A percentile compares a stretch with the other conserved stretches of the same genome.
Conservation (phyloP, 371 early-diverging fungal genomes). For the Mortierella polycephala region DNA sequence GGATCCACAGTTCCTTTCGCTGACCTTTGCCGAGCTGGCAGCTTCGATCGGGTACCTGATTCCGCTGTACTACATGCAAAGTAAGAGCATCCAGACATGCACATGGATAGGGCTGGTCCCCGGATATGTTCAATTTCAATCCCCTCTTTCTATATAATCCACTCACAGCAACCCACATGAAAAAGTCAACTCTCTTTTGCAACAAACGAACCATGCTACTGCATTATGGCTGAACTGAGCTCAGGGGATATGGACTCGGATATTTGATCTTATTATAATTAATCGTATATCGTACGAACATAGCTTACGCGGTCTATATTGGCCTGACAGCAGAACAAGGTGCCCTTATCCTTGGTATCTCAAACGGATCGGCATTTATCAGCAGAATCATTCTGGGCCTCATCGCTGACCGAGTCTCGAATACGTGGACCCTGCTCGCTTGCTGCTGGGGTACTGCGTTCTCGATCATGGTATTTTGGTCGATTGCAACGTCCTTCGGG, state of each 20-base stretch:
- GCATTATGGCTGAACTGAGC: neutral
- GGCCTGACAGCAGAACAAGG: conserved; percentile 58
- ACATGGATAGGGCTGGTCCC: too few relatives aligned
- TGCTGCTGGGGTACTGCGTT: conserved; percentile 55
- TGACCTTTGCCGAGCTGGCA: conserved; percentile 32
- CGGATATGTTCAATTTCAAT: too few relatives aligned
- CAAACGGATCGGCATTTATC: conserved; percentile 65
- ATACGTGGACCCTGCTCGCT: conserved; percentile 56
- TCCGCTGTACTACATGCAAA: conserved; percentile 42
- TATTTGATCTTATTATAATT: conserved; percentile 46
- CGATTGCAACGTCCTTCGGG: conserved; percentile 31
- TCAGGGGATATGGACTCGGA: conserved; percentile 14
- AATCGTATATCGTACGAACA: neutral
- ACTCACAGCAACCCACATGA: too few relatives aligned
- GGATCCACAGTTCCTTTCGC: conserved; percentile 36
- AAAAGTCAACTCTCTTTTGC: too few relatives aligned
- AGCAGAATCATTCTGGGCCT: conserved; percentile 64
- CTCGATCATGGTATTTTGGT: conserved; percentile 37
- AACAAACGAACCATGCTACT: too few relatives aligned
- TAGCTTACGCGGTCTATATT: conserved; percentile 42
- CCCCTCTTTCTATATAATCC: too few relatives aligned
- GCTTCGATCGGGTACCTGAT: conserved; percentile 42
- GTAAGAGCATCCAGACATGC: conserved; percentile 10
- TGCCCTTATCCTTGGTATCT: conserved; percentile 62
- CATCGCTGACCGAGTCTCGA: conserved; percentile 60